Conservation (phyloP, 768 basidiomycete species). For the Leccinellum luteum region DNA sequence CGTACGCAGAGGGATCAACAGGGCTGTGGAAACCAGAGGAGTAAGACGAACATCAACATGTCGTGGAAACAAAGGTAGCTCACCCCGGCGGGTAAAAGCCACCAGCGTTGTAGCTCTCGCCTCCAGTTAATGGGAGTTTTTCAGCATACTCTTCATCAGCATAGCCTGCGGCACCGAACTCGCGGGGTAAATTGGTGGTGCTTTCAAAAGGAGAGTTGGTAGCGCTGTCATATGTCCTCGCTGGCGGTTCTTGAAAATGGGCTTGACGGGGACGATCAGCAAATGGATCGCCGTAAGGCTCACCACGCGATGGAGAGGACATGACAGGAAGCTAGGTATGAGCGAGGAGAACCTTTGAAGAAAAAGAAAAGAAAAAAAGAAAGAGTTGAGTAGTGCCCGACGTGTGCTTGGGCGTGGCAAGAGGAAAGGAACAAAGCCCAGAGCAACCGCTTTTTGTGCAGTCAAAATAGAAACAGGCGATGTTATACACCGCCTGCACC, state of each 20-base stretch:
- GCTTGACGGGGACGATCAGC: conserved; percentile 61
- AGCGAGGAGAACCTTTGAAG: conserved; percentile 3
- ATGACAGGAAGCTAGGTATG: conserved; percentile 11
- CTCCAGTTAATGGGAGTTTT: conserved; percentile 70
- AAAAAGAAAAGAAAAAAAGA: neutral
- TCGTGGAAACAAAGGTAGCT: conserved; percentile 26
- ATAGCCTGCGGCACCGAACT: conserved; percentile 45
- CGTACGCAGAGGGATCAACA: conserved; percentile 58
- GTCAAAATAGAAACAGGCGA: conserved; percentile 29
- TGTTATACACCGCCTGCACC: conserved; percentile 32
- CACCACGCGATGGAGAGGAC: conserved; percentile 31
- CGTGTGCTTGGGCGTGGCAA: conserved; percentile 1
- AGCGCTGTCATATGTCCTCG: conserved; percentile 40
- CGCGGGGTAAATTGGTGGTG: conserved; percentile 51
- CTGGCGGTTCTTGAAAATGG: conserved; percentile 57
- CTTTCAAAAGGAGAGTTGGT: conserved; percentile 54
- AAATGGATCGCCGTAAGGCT: conserved; percentile 63
- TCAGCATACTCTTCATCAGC: conserved; percentile 73
- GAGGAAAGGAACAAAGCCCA: conserved; percentile 17
- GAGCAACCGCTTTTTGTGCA: conserved; percentile 25
- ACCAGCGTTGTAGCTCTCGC: conserved; percentile 53
- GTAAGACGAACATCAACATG: neutral
- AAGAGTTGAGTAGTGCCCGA: conserved; percentile 9
- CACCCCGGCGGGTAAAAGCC: conserved; percentile 73
- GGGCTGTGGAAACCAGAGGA: conserved; percentile 32